A percentile compares a stretch with the other conserved stretches of the same genome.
These are phyloP conservation scores for Hortaea werneckii DNA, from an alignment of 2,329 filamentous ascomycete genomes.

Conservation along the genomic window DNA sequence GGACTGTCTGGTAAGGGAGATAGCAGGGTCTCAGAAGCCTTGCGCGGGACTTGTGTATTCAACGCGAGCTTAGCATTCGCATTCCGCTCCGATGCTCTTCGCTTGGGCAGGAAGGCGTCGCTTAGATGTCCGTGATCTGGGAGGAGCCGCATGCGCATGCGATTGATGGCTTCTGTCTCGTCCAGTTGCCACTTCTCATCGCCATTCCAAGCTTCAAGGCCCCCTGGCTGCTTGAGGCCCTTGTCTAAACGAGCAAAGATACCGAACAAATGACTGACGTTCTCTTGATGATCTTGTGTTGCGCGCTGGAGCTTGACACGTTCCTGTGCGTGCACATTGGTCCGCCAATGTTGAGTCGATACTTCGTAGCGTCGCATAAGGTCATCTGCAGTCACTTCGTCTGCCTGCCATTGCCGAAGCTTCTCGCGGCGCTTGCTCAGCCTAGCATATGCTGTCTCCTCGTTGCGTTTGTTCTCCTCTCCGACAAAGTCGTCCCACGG, in stretches of 20 bases:
- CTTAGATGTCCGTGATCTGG: constrained; percentile 61
- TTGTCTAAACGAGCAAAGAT: constrained; percentile 70
- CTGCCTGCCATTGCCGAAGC: constrained; percentile 67
- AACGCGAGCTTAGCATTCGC: constrained; percentile 15
- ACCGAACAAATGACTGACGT: constrained; percentile 64
- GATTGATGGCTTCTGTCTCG: constrained; percentile 86
- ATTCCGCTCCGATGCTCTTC: constrained; percentile 50
- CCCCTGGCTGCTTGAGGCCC: constrained; percentile 68
- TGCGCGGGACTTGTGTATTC: constrained; percentile 19
- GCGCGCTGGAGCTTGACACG: constrained; percentile 83
- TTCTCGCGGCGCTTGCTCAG: constrained; percentile 70
- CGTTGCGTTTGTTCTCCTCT: constrained; percentile 68
- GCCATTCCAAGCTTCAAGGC: constrained; percentile 59
- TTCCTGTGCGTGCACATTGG: constrained; percentile 88
- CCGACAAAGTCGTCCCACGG: constrained; percentile 82
- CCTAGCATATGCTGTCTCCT: constrained; percentile 62
- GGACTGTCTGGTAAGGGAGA: constrained; percentile 11
- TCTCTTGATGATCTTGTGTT: constrained; percentile 88
- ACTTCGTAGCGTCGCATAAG: constrained; percentile 72
- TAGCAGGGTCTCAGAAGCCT: constrained; percentile 16
- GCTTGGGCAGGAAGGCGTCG: constrained; percentile 75
- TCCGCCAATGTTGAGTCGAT: constrained; percentile 82
- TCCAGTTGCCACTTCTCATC: constrained; percentile 78
- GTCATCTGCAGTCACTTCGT: constrained; percentile 59
- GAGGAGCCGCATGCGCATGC: constrained; percentile 81